Conservation (phyloP, 2,329 filamentous ascomycete species). For the Gnomoniopsis sp. region DNA sequence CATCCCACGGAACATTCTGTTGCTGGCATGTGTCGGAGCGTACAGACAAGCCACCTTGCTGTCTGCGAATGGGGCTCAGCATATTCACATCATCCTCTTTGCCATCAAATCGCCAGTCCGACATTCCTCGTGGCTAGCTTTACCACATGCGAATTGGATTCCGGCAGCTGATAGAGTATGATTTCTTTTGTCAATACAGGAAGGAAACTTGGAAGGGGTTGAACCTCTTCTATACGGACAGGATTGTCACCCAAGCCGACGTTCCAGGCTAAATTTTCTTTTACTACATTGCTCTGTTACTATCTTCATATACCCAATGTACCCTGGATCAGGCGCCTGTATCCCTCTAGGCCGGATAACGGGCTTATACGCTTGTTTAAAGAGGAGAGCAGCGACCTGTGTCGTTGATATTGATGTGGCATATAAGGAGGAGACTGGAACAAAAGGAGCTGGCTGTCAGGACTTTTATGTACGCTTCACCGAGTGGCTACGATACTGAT, state of each 20-base stretch:
- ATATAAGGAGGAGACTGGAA: background rate
- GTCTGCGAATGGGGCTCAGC: no score
- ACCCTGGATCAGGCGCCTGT: conserved; percentile 12
- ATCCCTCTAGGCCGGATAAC: background rate
- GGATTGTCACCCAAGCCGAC: background rate
- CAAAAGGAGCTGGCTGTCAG: background rate
- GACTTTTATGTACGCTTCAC: conserved; percentile 4
- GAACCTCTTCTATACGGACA: conserved; percentile 2
- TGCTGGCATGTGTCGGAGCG: no score
- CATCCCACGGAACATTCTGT: no score
- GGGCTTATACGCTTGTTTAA: background rate
- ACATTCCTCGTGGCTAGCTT: background rate
- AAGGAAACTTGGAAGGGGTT: background rate
- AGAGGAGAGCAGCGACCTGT: background rate
- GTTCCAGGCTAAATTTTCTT: background rate
- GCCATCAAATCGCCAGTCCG: background rate
- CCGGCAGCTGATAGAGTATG: background rate
- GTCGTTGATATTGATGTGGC: background rate
- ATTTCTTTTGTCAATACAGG: conserved; percentile 12
- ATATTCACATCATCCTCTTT: no score
- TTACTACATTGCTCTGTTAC: background rate
- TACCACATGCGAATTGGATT: background rate
- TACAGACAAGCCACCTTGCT: no score
- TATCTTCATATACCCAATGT: conserved; percentile 16
- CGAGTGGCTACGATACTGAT: background rate